Evolutionary conservation across 768 basidiomycete genomes (phyloP), one percentile per base, ranked within the genome.

Genomic region (Mycena amicta): DNA sequence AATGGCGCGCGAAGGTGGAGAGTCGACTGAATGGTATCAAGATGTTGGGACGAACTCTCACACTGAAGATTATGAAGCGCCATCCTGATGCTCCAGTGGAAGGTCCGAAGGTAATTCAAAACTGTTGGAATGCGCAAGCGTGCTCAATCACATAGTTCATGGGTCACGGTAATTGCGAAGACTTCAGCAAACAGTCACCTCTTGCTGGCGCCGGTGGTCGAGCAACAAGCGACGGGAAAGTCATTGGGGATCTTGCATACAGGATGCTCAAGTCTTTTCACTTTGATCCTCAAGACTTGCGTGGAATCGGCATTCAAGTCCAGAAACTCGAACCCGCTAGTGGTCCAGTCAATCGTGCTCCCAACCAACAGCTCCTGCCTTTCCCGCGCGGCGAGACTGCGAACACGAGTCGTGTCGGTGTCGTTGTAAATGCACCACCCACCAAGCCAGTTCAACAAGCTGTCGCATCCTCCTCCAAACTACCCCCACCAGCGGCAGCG

Each of bases 261-360:
- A 81, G 83, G 59, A 72, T 97, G 16, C 77, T 96, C 28, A 78
- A 83, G 64, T 80, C 83, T 1, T 87, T 94, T 70, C 77, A 81
- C 33, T 89, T 97, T 50, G 90, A 93, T 61, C 86, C 94, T 0
- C 83, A 78, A 57, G 96, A 98, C 61, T 75, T 98, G n/a, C 82
- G 96, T 22, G 96, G 96, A 1, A 83, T 98, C 55, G 94, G 92
- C 0, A 88, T 98, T 6, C 93, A 95, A 66, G 84, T 98, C 13
- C 87, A 90, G 67, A 98, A 95, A 70, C 80, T 98, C 4, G 93
- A 97, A 72, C 75, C 80, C 5, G 65, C 70, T 16, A 72, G 74
- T 1, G 74, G 69, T 45, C 43, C 43, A 3, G 67, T 68, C 23
- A 66, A 62, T 15, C 66, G 70, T 11, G 76, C 78, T 16, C 63